These are phyloP conservation scores for Nidula microcarpa DNA, from an alignment of 768 basidiomycete species.

Conservation along the genomic window DNA sequence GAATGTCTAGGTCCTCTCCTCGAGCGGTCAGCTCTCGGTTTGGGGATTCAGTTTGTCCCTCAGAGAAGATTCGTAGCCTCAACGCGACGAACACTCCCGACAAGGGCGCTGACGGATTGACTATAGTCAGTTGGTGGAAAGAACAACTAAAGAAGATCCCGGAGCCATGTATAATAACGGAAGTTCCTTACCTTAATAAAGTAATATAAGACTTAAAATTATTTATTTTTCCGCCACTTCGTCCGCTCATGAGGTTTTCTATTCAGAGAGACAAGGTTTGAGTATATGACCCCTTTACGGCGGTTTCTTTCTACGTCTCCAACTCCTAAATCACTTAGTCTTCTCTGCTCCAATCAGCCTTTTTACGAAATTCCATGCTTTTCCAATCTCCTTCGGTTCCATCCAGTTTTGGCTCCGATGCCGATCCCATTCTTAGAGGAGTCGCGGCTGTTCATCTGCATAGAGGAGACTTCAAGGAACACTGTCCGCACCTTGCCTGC, in stretches of 20 bases:
- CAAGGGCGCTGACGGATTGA: conserved; percentile 31
- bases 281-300: not conserved
- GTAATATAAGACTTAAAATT: conserved; percentile 32
- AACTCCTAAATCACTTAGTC: not conserved
- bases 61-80: conserved; percentile 28
- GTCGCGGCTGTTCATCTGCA: not conserved
- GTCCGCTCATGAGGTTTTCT: too few species aligned
- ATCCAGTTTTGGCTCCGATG: not conserved
- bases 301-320: not conserved
- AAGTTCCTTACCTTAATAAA: conserved; percentile 41
- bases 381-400: not conserved
- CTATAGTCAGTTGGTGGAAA: conserved; percentile 49
- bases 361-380: not conserved
- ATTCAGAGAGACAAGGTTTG: conserved; percentile 17
- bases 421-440: conserved; percentile 18
- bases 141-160: conserved; percentile 31
- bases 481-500: not conserved
- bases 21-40: conserved; percentile 42
- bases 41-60: conserved; percentile 45
- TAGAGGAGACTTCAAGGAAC: not conserved
- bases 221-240: not conserved
- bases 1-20: too few species aligned
- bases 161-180: conserved; percentile 33
- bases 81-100: conserved; percentile 13
- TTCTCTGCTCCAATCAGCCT: not conserved